Percentiles rank a stretch among this genome's conserved stretches.
phyloP scores from a whole-genome alignment of 768 basidiomycete species.

The Tulasnella sp. region DNA sequence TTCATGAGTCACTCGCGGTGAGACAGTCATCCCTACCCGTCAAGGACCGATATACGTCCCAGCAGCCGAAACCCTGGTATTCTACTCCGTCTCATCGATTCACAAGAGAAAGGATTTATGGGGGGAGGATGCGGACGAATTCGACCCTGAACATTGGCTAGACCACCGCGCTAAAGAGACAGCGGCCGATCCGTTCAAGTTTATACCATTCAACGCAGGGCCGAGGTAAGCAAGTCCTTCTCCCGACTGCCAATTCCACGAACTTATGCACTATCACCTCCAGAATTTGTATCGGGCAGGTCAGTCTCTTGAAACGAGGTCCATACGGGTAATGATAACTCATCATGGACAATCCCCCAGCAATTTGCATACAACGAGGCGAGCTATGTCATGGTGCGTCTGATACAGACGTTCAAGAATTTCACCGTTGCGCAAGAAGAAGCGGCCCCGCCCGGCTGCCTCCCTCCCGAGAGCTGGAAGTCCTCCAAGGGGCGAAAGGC shows the following conservation, averaged over 20 bases:
- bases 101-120: slow-evolving; percentile 25
- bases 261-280: neutral
- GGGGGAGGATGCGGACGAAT: slow-evolving; percentile 27
- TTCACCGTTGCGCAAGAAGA: slow-evolving; percentile 13
- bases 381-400: slow-evolving; percentile 17
- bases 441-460: neutral
- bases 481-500: neutral
- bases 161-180: neutral
- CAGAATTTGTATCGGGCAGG: slow-evolving; percentile 8
- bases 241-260: neutral
- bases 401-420: slow-evolving; percentile 11
- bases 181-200: slow-evolving; percentile 7
- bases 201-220: slow-evolving; percentile 14
- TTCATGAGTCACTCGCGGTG: slow-evolving; percentile 14
- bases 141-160: slow-evolving; percentile 27
- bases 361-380: slow-evolving; percentile 20
- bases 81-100: slow-evolving; percentile 16
- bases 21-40: neutral
- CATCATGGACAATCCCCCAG: neutral
- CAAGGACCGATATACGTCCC: slow-evolving; percentile 16
- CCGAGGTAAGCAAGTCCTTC: slow-evolving; percentile 1
- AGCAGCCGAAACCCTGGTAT: neutral
- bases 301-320: neutral
- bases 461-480: slow-evolving; percentile 17
- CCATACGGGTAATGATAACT: neutral